Evolutionary conservation across 345 rosid genomes (phyloP), one percentile per base, ranked within the genome.

Genomic region (Salix purpurea): DNA sequence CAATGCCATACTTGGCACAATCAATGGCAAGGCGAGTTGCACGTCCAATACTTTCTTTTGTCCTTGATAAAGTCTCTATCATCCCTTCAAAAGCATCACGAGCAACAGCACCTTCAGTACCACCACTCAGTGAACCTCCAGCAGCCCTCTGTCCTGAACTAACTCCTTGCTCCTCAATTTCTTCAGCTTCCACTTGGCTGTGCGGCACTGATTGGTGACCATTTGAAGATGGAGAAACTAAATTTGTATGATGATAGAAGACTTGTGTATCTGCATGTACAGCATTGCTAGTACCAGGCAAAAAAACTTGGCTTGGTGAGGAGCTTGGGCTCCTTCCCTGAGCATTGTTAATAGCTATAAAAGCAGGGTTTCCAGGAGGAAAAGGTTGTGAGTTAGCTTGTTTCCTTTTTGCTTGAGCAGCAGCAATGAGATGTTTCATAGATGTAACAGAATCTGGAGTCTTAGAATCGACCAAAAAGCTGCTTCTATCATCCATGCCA

Each of bases 21-120:
- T 91, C 94, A 77, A 96, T 89, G 67, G 98, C 99, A 82, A 84
- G 94, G 72, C 99, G 97, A 52, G 98, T 92, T 46, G 98, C 98
- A 71, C 98, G 98, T 73, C 97, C 96, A 36, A 96, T 93, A 83
- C 98, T 96, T 81, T 96, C 99, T 84, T 91, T 93, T 37, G 97
- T 93, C 88, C 99, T 90, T 15, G 97, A 93, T 70, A 96, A 88
- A 72, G 98, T 96, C 93, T 92, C 99, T 79, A 93, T 86, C 99
- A 96, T 96, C 77, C 98, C 99, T 86, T 96, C 99, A 85, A 96
- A 92, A 75, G 98, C 89, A 86, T 96, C 99, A 70, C 97, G 91
- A 68, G 98, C 89, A 81, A 93, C 97, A 73, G 94, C 96, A 73
- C 97, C 98, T 83, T 96, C 99, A 71, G 94, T 93, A 71, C 82